Percentiles rank a stretch among this genome's conserved stretches.
Conservation (phyloP, 2,329 filamentous ascomycete genomes). For the Pseudogymnoascus sp. region DNA sequence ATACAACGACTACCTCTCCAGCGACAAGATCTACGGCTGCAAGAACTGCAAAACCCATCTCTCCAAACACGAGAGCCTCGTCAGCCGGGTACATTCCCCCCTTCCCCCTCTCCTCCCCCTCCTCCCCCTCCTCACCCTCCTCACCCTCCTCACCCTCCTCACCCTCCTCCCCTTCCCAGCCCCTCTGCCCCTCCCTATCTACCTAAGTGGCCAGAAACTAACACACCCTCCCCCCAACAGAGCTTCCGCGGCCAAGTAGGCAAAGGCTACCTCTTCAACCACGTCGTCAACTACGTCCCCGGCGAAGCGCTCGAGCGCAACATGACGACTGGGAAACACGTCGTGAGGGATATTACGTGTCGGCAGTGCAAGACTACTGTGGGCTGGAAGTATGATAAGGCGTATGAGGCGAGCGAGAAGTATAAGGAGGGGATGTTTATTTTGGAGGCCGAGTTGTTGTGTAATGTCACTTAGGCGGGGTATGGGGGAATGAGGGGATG, state of each 20-base stretch:
- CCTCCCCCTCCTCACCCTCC: constrained; percentile 2
- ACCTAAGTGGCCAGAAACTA: too few species aligned
- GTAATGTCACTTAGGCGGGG: constrained; percentile 51
- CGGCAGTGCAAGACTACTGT: constrained; percentile 86
- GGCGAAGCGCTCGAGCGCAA: constrained; percentile 85
- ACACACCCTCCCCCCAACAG: constrained; percentile 37
- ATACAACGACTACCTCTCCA: constrained; percentile 86
- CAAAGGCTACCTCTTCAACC: constrained; percentile 94
- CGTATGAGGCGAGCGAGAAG: constrained; percentile 83
- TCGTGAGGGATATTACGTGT: constrained; percentile 89
- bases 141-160: too few species aligned
- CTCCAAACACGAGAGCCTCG: constrained; percentile 90
- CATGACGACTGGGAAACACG: constrained; percentile 94
- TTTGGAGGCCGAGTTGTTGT: constrained; percentile 82
- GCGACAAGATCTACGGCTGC: constrained; percentile 83
- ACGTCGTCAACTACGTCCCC: constrained; percentile 80
- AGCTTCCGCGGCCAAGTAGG: constrained; percentile 98
- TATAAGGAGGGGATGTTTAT: constrained; percentile 99
- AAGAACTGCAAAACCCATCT: constrained; percentile 94
- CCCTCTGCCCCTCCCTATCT: too few species aligned
- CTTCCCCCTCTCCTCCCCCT: constrained; percentile 9
- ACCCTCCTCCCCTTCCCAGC: too few species aligned
- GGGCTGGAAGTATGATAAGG: constrained; percentile 98
- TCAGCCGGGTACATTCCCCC: constrained; percentile 63
- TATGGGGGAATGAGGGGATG: background rate